Evolutionary conservation across 2,329 filamentous ascomycete genomes (phyloP).

Genomic region (Ophiobolus disseminans): DNA sequence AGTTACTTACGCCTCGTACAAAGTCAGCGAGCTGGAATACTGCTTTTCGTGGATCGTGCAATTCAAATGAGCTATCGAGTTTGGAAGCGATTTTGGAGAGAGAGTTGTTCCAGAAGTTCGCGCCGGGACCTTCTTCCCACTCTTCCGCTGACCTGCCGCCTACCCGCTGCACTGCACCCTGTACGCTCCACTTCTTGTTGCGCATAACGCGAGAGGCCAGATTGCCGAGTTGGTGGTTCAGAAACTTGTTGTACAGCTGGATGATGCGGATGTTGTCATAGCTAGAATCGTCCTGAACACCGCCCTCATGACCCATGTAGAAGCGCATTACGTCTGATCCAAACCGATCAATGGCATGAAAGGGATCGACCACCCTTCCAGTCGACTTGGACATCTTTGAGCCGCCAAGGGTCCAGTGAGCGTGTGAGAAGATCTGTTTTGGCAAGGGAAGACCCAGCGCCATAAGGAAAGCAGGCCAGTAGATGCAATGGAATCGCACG

Average conservation of each 20-base stretch:
- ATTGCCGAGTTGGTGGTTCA: constrained; percentile 83
- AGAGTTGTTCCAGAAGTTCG: constrained; percentile 44
- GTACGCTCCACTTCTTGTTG: constrained; percentile 72
- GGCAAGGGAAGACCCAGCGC: constrained; percentile 82
- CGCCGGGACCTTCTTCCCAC: constrained; percentile 38
- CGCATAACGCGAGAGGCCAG: constrained; percentile 74
- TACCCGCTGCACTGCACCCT: constrained; percentile 60
- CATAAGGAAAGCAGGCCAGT: constrained; percentile 97
- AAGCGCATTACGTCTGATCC: constrained; percentile 88
- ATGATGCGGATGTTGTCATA: constrained; percentile 84
- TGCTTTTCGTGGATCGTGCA: constrained; percentile 38
- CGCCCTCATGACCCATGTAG: constrained; percentile 83
- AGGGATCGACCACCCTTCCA: constrained; percentile 94
- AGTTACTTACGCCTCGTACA: constrained; percentile 34
- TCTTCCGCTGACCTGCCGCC: constrained; percentile 34
- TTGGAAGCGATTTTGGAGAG: constrained; percentile 41
- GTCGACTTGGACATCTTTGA: constrained; percentile 97
- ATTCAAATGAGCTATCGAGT: constrained; percentile 32
- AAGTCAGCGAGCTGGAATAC: constrained; percentile 35
- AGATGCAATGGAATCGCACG: constrained; percentile 90
- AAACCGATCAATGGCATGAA: constrained; percentile 88
- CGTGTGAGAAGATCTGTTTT: constrained; percentile 82
- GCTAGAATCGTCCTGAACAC: constrained; percentile 77
- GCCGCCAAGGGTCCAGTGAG: constrained; percentile 91
- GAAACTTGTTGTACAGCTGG: constrained; percentile 76